A percentile compares a stretch with the other conserved stretches of the same genome.
Evolutionary conservation across 2,329 filamentous ascomycete species (phyloP).

Genomic region (Colletotrichum echinochloae): DNA sequence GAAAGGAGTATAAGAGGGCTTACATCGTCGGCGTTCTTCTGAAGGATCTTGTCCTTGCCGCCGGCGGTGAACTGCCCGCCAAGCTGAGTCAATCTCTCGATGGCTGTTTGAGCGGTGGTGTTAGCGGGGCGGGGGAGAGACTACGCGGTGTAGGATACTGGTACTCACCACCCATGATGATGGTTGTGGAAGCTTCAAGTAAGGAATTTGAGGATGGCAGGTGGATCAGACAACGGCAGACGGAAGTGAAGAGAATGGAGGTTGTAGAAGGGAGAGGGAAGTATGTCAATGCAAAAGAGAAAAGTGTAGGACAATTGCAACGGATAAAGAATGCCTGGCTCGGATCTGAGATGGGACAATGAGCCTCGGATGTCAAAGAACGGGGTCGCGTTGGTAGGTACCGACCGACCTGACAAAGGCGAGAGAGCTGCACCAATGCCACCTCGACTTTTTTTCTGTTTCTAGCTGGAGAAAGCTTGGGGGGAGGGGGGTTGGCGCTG

Average conservation of each 20-base stretch:
- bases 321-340: constrained; percentile 16
- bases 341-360: constrained; percentile 30
- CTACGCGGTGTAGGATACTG: constrained; percentile 36
- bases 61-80: constrained; percentile 69
- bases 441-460: not conserved
- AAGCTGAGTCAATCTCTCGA: constrained; percentile 70
- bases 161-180: constrained; percentile 55
- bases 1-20: constrained; percentile 21
- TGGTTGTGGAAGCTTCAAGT: constrained; percentile 27
- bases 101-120: constrained; percentile 52
- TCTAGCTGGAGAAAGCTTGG: constrained; percentile 6
- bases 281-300: constrained; percentile 15
- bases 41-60: constrained; percentile 66
- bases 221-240: not conserved
- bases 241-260: not conserved
- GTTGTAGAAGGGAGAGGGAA: not conserved
- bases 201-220: not conserved
- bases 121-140: not conserved
- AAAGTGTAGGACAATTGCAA: not conserved
- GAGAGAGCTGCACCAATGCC: constrained; percentile 15
- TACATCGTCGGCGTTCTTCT: constrained; percentile 77
- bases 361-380: constrained; percentile 38
- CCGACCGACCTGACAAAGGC: constrained; percentile 10
- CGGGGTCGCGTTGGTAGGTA: not conserved
- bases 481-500: constrained; percentile 28